Conservation (phyloP, 257 asterid species). For the Lithospermum erythrorhizon region DNA sequence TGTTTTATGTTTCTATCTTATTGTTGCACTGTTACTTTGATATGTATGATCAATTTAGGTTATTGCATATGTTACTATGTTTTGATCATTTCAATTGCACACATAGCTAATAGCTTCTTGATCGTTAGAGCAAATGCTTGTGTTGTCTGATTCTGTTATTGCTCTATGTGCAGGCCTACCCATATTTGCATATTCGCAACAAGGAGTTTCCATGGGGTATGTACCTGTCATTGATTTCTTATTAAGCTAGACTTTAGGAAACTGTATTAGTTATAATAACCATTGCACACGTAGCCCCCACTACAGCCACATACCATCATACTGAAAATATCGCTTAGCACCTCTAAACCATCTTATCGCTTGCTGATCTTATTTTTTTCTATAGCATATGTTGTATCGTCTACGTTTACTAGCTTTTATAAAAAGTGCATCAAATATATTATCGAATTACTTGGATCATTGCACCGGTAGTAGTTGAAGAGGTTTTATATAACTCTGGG, state of each 20-base stretch:
- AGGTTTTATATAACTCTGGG: no score
- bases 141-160: not conserved
- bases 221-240: not conserved
- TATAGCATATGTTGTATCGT: no score
- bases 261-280: no score
- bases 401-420: no score
- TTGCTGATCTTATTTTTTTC: no score
- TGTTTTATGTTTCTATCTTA: not conserved
- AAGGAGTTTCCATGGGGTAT: conserved; percentile 93
- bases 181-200: conserved; percentile 65
- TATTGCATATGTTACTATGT: not conserved
- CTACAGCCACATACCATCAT: no score
- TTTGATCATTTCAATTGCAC: not conserved
- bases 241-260: not conserved
- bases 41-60: not conserved
- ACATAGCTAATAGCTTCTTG: not conserved
- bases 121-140: not conserved
- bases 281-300: no score
- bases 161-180: conserved; percentile 41
- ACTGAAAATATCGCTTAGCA: no score
- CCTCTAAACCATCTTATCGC: no score
- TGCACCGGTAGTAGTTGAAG: no score
- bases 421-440: no score
- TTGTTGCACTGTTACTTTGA: not conserved
- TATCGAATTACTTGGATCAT: no score